These are phyloP conservation scores for Leishmania amazonensis DNA, from an alignment of 208 protist genomes.

Conservation along the genomic window DNA sequence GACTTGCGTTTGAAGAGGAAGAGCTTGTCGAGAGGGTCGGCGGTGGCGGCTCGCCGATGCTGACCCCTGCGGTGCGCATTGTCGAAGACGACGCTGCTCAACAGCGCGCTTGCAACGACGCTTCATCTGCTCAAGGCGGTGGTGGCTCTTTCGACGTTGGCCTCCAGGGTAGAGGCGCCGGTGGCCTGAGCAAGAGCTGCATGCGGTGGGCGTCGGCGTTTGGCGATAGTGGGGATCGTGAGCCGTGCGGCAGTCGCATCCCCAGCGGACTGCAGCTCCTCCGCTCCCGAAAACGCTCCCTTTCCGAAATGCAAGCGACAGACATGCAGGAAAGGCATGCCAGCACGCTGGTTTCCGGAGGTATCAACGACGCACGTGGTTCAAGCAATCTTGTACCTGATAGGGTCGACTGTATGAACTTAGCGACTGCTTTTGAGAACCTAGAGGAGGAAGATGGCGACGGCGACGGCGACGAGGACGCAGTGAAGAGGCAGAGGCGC, in stretches of 20 bases:
- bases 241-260: background rate
- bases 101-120: background rate
- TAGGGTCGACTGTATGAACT: no score
- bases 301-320: conserved; percentile 59
- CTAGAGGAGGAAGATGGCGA: background rate
- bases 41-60: background rate
- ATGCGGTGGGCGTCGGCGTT: background rate
- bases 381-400: background rate
- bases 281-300: conserved; percentile 63
- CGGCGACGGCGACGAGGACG: background rate
- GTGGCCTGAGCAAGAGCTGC: background rate
- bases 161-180: background rate
- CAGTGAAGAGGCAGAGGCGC: conserved; percentile 21
- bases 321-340: conserved; percentile 11
- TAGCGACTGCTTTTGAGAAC: background rate
- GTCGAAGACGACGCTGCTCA: background rate
- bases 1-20: conserved; percentile 58
- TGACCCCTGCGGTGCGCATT: background rate
- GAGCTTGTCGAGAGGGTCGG: conserved; percentile 3
- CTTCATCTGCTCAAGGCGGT: background rate
- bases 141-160: background rate
- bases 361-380: background rate
- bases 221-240: background rate
- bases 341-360: background rate
- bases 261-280: conserved; percentile 52